Evolutionary conservation across 2,329 filamentous ascomycete genomes (phyloP).

Genomic region (Sordariomycetes sp.): DNA sequence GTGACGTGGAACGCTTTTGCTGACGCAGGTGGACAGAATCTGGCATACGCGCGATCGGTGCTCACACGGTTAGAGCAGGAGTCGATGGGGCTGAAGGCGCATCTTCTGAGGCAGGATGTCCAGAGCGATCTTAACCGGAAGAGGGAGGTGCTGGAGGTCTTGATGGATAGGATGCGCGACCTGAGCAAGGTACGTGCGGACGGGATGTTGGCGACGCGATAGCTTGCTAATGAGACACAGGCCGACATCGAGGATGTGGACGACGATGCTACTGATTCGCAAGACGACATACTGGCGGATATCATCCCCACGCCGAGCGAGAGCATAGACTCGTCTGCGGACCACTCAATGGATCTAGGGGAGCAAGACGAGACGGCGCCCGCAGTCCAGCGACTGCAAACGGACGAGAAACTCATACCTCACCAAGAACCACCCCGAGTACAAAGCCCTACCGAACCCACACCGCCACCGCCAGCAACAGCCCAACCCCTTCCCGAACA

Average conservation of each 20-base stretch:
- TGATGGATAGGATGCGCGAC: conserved; percentile 58
- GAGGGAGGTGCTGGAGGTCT: conserved; percentile 52
- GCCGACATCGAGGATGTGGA: conserved; percentile 19
- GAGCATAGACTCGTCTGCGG: conserved; percentile 28
- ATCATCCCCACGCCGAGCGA: conserved; percentile 45
- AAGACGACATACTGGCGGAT: conserved; percentile 43
- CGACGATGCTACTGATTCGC: conserved; percentile 33
- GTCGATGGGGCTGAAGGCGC: conserved; percentile 33
- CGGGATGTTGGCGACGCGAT: not conserved
- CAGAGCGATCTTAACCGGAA: conserved; percentile 56
- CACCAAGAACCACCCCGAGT: not conserved
- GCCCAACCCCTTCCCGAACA: not conserved
- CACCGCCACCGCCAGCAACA: not conserved
- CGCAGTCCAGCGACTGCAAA: conserved; percentile 13
- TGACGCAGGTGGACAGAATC: conserved; percentile 34
- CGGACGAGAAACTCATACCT: conserved; percentile 8
- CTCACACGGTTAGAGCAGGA: conserved; percentile 31
- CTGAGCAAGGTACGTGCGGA: conserved; percentile 45
- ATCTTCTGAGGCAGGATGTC: conserved; percentile 35
- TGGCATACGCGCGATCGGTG: conserved; percentile 37
- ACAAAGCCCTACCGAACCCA: not conserved
- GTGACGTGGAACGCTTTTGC: not conserved
- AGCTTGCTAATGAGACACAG: not conserved
- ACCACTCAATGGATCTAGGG: conserved; percentile 12
- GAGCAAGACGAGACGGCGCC: conserved; percentile 22